These are phyloP conservation scores for Suillus americanus DNA, from an alignment of 768 basidiomycete genomes.

Conservation along the genomic window DNA sequence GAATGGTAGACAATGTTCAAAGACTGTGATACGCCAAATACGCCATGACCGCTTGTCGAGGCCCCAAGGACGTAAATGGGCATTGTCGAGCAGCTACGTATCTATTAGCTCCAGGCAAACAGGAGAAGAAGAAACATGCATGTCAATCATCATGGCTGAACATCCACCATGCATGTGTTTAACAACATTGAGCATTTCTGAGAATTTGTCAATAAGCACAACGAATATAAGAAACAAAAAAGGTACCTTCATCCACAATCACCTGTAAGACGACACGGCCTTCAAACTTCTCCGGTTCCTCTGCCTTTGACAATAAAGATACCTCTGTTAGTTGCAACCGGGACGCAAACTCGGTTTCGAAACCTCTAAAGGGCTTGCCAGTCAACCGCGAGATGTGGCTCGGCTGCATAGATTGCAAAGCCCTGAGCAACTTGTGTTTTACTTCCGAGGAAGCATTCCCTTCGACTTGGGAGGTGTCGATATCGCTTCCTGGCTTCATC, in stretches of 20 bases:
- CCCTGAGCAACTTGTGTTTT: conserved; percentile 26
- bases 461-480: conserved; percentile 21
- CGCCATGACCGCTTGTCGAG: conserved; percentile 25
- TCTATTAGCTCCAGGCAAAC: background rate
- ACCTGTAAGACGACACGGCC: conserved; percentile 46
- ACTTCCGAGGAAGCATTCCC: conserved; percentile 29
- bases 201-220: background rate
- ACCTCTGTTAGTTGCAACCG: conserved; percentile 39
- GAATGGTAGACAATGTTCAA: conserved; percentile 56
- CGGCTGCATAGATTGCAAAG: conserved; percentile 11
- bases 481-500: background rate
- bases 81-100: conserved; percentile 48
- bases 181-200: conserved; percentile 55
- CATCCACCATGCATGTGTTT: conserved; percentile 58
- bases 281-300: conserved; percentile 45
- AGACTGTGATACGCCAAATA: conserved; percentile 48
- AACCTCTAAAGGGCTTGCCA: conserved; percentile 15
- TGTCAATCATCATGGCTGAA: conserved; percentile 52
- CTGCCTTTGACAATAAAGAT: conserved; percentile 41
- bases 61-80: conserved; percentile 38
- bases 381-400: conserved; percentile 10
- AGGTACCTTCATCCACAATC: conserved; percentile 43
- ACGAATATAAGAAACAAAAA: background rate
- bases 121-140: conserved; percentile 33
- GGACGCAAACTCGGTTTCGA: conserved; percentile 22